A percentile compares a stretch with the other conserved stretches of the same genome.
These are phyloP conservation scores for Cajanus cajan DNA, from an alignment of 306 rosid genomes.

Conservation along the genomic window DNA sequence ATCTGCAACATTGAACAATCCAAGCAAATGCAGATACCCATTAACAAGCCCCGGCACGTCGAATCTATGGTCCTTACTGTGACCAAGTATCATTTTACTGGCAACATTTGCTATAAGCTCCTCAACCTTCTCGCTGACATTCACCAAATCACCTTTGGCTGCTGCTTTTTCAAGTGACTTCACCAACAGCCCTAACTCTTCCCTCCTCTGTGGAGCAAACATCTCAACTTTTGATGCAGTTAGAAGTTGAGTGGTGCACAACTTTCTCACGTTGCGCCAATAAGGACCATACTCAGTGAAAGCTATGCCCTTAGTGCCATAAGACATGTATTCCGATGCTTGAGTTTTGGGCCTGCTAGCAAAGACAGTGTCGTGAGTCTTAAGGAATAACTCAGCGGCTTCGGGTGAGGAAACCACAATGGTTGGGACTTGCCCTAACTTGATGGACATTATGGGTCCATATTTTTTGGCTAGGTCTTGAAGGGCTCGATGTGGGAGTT, in stretches of 20 bases:
- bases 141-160: background rate
- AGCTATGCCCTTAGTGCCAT: constrained; percentile 7
- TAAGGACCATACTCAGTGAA: constrained; percentile 22
- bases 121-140: background rate
- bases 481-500: constrained; percentile 33
- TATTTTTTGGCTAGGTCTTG: constrained; percentile 31
- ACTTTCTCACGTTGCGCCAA: constrained; percentile 38
- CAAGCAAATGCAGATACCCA: background rate
- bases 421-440: constrained; percentile 32
- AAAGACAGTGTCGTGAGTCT: constrained; percentile 40
- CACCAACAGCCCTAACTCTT: background rate
- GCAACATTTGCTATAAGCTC: background rate
- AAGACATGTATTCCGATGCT: background rate
- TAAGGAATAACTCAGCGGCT: constrained; percentile 51
- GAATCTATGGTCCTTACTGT: background rate
- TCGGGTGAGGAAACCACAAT: constrained; percentile 39
- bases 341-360: constrained; percentile 17
- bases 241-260: constrained; percentile 24
- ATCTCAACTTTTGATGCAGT: constrained; percentile 15
- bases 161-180: background rate
- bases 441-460: constrained; percentile 45
- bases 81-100: constrained; percentile 2
- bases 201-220: constrained; percentile 28
- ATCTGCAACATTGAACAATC: constrained; percentile 28
- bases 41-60: background rate